Base-by-base conservation (phyloP, 805 yeast genomes). In the Ogataea kodamae region DNA sequence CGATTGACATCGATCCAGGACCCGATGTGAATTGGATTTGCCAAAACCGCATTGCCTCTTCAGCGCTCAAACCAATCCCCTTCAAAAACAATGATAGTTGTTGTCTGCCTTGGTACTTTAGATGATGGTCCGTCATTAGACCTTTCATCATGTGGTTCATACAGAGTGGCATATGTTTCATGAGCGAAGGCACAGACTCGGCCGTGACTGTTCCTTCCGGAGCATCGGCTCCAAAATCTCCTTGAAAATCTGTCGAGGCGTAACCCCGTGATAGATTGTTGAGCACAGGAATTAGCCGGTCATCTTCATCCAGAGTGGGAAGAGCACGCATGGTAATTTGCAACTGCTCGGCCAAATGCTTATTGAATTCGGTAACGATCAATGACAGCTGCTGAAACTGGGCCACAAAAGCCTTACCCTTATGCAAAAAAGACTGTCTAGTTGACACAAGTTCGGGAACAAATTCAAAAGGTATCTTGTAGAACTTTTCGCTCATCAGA, bases 11-110 rank as follows among this genome's bases (percentile, higher is more conserved):
- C 9, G 70, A 70, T 11, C 67, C 57, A 6, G 45, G 41, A 3
- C 64, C 71, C 34, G 64, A 60, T 5, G 87, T 72, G 59, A 90
- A 90, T 43, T 81, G 81, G 33, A 61, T 63, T 9, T 78, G 65
- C 95, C 97, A 92, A 58, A 88, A 90, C 47, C 72, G 75, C 39
- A 90, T 57, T 0, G 97, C 89, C 54, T 92, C 97, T 39, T 88
- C 96, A 5, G 84, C 79, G 26, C 73, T 72, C 38, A 92, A 67
- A 0, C 99, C 98, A 46, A 87, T 80, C 17, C 95, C 95, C 57
- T 89, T 89, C 37, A 92, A 65, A 59, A 92, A 92, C 12, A 86
- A 62, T 4, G 87, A 78, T 33, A 88, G 68, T 59, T 90, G 97
- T 48, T 80, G 88, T 57, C 99, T 79, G 2, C 88, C 96, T 11